phyloP scores from a whole-genome alignment of 352 stramenopile species.

The Phytophthora colocasiae region DNA sequence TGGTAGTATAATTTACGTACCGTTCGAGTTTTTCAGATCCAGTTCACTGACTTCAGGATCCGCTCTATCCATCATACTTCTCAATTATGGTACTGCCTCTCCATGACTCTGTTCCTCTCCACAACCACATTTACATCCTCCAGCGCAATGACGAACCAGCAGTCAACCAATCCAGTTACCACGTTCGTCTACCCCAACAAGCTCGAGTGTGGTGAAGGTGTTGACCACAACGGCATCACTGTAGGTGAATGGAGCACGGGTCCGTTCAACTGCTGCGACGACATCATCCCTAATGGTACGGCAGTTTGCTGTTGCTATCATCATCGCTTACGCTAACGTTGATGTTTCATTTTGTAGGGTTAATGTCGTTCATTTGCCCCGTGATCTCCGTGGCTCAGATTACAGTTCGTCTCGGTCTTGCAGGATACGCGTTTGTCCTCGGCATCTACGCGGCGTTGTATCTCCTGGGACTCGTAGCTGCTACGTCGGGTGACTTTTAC shows the following conservation, averaged over 20 bases:
- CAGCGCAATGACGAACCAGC: slow-evolving; percentile 16
- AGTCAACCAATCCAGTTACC: slow-evolving; percentile 5
- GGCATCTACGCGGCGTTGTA: slow-evolving; percentile 26
- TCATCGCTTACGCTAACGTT: too few relatives aligned
- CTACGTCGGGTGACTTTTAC: not conserved
- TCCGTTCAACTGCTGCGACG: slow-evolving; percentile 40
- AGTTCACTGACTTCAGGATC: not conserved
- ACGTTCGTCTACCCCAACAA: slow-evolving; percentile 32
- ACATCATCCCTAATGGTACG: slow-evolving; percentile 42
- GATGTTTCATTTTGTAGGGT: slow-evolving; percentile 8
- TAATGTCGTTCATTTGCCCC: slow-evolving; percentile 45
- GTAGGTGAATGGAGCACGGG: slow-evolving; percentile 36
- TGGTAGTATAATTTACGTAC: too few relatives aligned
- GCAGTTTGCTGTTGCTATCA: not conserved
- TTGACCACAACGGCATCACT: slow-evolving; percentile 43
- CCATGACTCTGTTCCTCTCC: not conserved
- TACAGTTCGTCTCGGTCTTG: slow-evolving; percentile 33
- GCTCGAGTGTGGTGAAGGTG: slow-evolving; percentile 21
- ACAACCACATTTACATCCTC: slow-evolving; percentile 17
- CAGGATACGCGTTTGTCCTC: slow-evolving; percentile 31
- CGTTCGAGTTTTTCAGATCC: slow-evolving; percentile 3
- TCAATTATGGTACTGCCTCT: slow-evolving; percentile 1
- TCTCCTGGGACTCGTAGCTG: slow-evolving; percentile 20
- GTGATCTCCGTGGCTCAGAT: slow-evolving; percentile 46
- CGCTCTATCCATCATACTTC: not conserved